phyloP scores from a whole-genome alignment of 306 rosid species.

The Gillenia trifoliata region DNA sequence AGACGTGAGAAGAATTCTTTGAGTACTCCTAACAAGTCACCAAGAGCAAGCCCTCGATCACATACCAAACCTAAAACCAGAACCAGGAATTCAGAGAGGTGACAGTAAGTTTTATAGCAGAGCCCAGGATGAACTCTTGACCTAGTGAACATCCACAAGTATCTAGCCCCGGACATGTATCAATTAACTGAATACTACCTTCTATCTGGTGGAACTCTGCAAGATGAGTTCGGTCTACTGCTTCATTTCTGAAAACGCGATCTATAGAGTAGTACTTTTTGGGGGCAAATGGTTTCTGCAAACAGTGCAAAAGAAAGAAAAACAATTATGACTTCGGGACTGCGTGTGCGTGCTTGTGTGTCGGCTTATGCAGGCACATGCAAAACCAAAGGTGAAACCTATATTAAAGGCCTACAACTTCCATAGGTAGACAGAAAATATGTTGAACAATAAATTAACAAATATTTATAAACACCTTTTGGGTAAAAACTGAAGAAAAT shows the following conservation, averaged over 20 bases:
- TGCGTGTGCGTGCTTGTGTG: neutral
- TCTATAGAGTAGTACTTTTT: constrained; percentile 92
- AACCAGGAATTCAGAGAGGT: neutral
- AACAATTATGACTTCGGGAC: neutral
- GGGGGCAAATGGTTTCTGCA: constrained; percentile 78
- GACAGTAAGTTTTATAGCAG: too few relatives aligned
- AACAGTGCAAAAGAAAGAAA: constrained; percentile 19
- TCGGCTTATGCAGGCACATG: neutral
- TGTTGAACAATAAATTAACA: neutral
- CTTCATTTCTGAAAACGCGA: constrained; percentile 97
- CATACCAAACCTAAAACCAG: constrained; percentile 74
- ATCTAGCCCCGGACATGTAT: too few relatives aligned
- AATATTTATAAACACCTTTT: neutral
- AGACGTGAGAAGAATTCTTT: constrained; percentile 83
- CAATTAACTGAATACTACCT: constrained; percentile 45
- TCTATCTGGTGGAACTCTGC: constrained; percentile 99
- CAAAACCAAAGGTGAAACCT: neutral
- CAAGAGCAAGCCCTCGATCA: constrained; percentile 81
- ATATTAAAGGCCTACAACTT: neutral
- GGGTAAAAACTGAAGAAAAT: neutral
- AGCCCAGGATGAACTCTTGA: too few relatives aligned
- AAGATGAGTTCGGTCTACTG: constrained; percentile 97
- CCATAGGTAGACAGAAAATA: neutral
- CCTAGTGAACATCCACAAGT: neutral
- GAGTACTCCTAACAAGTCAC: constrained; percentile 81